Evolutionary conservation across 2,329 filamentous ascomycete genomes (phyloP), one percentile per base, ranked within the genome.

Genomic region (Colletotrichum sidae): DNA sequence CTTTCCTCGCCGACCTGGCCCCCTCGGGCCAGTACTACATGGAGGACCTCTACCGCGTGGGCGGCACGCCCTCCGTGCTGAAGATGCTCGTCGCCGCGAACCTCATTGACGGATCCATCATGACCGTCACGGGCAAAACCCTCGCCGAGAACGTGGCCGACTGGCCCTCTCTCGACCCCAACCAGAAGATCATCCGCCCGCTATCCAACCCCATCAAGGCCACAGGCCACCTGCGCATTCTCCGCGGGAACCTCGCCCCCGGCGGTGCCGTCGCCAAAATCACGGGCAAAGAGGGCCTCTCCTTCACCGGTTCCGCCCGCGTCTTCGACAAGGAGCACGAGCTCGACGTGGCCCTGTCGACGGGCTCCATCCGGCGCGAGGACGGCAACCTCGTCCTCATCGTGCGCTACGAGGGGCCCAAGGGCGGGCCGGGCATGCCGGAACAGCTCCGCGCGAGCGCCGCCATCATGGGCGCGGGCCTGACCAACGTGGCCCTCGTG

Each of bases 261-360:
- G 91, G 89, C 10, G 95, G 95, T 39, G 92, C 94, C 1, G 94
- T 98, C 2, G 94, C 94, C 66, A 98, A 98, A 79, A 97, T 98
- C 77, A 97, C 95, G 0, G 95, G 95, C 41, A 97, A 97, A 77
- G 95, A 98, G 77, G 95, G 95, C 2, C 85, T 94, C 7, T 83
- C 80, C 11, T 98, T 98, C 78, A 90, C 85, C 0, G 95, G 95
- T 53, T 88, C 88, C 69, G 95, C 93, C 0, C 86, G 89, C 17
- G 92, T 96, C 50, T 98, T 96, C 77, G 84, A 97, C 78, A 95
- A 96, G 73, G 95, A 97, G 78, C 84, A 89, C 70, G 85, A 90
- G 70, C 88, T 97, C 49, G 89, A 96, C 75, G 79, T 84, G 0
- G 94, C 94, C 0, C 84, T 98, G 54, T 91, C 93, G 51, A 87